Base-by-base conservation (phyloP, 352 stramenopile genomes). In the Phytophthora tentaculata region DNA sequence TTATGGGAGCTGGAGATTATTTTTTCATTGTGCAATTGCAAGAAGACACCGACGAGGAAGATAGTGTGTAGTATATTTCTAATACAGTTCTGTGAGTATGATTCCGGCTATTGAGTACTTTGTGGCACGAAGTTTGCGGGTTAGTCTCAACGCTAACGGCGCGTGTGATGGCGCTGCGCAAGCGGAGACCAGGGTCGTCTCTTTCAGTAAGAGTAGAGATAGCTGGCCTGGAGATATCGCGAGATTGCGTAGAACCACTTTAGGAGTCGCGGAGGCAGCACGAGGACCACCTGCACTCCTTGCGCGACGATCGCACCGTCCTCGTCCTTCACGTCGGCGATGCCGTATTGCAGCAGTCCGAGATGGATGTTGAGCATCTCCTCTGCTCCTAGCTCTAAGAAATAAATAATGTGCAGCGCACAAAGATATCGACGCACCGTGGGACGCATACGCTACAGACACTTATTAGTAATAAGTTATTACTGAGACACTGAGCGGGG, bases 21-120 rank as follows among this genome's bases (percentile, higher is more conserved):
- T 74, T 80, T 48, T 63, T 87, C 19, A 66, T 81, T 24, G 74
- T 91, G 28, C 66, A 82, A 43, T 79, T 81, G 23, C 80, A 91
- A 58, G 76, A 90, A 49, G 68, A 56, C 17, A 35, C 53, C 39
- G 52, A 71, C n/a, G 32, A 69, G 16, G 49, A 64, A 10, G 59
- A 64, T 14, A 53, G 20, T 14, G 62, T 58, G 9, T 61, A 56
- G 44, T 37, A 43, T 41, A 44, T 8, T 24, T 5, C n/a, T 54
- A 48, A 66, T 56, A 62, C 51, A 68, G 41, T 29, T 35, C 2
- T 50, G 50, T 56, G 26, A 48, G 50, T 41, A 54, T 20, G 19
- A 24, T 26, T 45, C 24, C 12, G 17, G 8, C 35, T 50, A 26
- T 8, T 20, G 2, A 22, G 5, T 23, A 24, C 4, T 23, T 48